phyloP scores from a whole-genome alignment of 352 stramenopile species.

The Pythium coloratum region DNA sequence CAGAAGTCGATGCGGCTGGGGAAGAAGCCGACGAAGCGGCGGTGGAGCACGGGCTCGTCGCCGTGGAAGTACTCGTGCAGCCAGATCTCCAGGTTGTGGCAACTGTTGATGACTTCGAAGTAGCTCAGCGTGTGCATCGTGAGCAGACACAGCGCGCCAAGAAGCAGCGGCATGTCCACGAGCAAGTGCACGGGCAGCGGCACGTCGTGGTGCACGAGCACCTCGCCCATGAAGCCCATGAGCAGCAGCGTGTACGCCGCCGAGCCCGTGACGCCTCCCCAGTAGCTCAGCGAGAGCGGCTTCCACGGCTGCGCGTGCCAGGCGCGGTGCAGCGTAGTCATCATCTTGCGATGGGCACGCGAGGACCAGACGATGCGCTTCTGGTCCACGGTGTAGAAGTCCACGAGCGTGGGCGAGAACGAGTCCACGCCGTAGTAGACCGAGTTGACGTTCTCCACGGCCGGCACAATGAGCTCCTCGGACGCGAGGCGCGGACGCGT shows the following conservation, averaged over 20 bases:
- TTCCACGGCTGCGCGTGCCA: slow-evolving; percentile 75
- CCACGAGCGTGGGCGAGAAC: slow-evolving; percentile 84
- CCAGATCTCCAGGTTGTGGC: slow-evolving; percentile 87
- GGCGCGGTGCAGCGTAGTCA: slow-evolving; percentile 81
- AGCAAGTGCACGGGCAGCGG: slow-evolving; percentile 21
- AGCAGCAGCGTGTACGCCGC: slow-evolving; percentile 62
- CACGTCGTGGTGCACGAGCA: slow-evolving; percentile 38
- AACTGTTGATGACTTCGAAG: slow-evolving; percentile 88
- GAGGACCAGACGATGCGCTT: slow-evolving; percentile 88
- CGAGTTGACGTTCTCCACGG: slow-evolving; percentile 70
- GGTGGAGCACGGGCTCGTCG: slow-evolving; percentile 61
- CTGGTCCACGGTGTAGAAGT: slow-evolving; percentile 84
- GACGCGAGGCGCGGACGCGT: slow-evolving; percentile 55
- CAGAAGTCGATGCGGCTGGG: slow-evolving; percentile 85
- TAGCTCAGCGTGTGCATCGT: slow-evolving; percentile 65
- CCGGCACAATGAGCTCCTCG: slow-evolving; percentile 80
- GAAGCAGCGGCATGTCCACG: slow-evolving; percentile 65
- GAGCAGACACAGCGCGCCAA: slow-evolving; percentile 59
- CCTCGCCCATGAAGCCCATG: slow-evolving; percentile 56
- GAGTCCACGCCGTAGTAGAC: slow-evolving; percentile 86
- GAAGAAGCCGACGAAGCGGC: slow-evolving; percentile 74
- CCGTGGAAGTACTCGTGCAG: slow-evolving; percentile 85
- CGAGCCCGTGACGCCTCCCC: slow-evolving; percentile 54
- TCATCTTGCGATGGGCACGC: slow-evolving; percentile 85
- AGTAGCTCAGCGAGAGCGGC: slow-evolving; percentile 75